Conservation (phyloP, 768 basidiomycete species). For the Boletus sensibilis region DNA sequence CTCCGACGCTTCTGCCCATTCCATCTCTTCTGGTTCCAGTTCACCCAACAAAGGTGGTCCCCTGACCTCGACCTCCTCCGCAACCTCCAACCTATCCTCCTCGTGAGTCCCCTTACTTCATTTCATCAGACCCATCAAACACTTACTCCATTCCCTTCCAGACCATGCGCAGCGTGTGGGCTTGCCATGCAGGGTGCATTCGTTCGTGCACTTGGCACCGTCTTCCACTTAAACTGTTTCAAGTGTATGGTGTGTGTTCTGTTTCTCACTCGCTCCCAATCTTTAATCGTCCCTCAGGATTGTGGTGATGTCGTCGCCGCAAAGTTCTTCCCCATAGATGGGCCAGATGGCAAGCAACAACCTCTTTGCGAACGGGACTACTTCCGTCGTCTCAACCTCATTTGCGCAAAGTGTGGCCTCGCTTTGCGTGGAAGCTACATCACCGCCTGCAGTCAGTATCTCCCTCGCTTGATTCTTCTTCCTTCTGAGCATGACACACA, state of each 20-base stretch:
- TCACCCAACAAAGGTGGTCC: constrained; percentile 42
- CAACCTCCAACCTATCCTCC: constrained; percentile 53
- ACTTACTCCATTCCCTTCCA: constrained; percentile 24
- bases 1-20: constrained; percentile 55
- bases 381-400: constrained; percentile 91
- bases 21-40: constrained; percentile 49
- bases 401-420: constrained; percentile 94
- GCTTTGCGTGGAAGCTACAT: constrained; percentile 97
- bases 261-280: not conserved
- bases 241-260: constrained; percentile 80
- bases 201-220: constrained; percentile 89
- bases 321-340: constrained; percentile 99
- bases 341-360: constrained; percentile 80
- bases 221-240: constrained; percentile 98
- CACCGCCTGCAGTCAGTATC: constrained; percentile 90
- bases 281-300: constrained; percentile 55
- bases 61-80: constrained; percentile 52
- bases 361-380: constrained; percentile 99
- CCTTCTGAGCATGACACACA: constrained; percentile 34
- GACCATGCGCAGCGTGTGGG: constrained; percentile 75
- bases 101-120: constrained; percentile 46
- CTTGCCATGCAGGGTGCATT: constrained; percentile 92
- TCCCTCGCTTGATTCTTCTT: not conserved
- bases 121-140: constrained; percentile 8
- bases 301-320: constrained; percentile 95